phyloP scores from a whole-genome alignment of 768 basidiomycete genomes.

The Tubosaeta sp. region DNA sequence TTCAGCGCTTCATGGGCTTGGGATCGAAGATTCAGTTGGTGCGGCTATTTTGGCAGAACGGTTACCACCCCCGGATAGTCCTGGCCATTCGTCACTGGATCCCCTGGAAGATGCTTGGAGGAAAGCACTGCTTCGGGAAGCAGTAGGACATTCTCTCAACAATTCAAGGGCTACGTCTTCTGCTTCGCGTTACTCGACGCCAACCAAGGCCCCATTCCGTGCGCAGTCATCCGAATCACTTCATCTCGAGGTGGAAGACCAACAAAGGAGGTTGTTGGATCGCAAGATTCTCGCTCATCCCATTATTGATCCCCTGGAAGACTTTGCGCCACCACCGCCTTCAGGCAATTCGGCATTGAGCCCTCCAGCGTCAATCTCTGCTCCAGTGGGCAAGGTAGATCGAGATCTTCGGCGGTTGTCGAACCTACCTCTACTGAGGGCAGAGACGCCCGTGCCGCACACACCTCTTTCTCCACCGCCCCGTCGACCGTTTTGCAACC shows the following conservation, averaged over 20 bases:
- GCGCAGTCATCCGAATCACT: conserved; percentile 23
- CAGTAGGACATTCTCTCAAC: conserved; percentile 72
- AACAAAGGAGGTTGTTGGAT: conserved; percentile 31
- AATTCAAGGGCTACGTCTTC: conserved; percentile 46
- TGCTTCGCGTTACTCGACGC: conserved; percentile 33
- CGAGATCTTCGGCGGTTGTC: conserved; percentile 36
- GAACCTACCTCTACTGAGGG: conserved; percentile 50
- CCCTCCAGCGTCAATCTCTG: conserved; percentile 10
- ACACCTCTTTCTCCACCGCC: conserved; percentile 68
- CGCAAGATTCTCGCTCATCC: conserved; percentile 44
- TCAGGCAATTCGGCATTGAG: conserved; percentile 2
- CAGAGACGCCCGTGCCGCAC: conserved; percentile 62
- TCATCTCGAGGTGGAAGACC: conserved; percentile 11
- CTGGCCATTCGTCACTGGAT: conserved; percentile 53
- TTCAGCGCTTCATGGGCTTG: conserved; percentile 66
- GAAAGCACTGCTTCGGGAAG: conserved; percentile 69
- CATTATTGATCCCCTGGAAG: conserved; percentile 32
- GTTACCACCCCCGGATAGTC: conserved; percentile 61
- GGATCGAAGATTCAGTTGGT: conserved; percentile 70
- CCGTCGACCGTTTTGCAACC: conserved; percentile 37
- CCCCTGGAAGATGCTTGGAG: conserved; percentile 67
- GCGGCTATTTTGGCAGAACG: conserved; percentile 73
- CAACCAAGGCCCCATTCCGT: conserved; percentile 28
- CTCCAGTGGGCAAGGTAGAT: conserved; percentile 8
- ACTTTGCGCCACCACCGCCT: conserved; percentile 25